Conservation (phyloP, 305 asterid genomes). For the Fraxinus dipetala region DNA sequence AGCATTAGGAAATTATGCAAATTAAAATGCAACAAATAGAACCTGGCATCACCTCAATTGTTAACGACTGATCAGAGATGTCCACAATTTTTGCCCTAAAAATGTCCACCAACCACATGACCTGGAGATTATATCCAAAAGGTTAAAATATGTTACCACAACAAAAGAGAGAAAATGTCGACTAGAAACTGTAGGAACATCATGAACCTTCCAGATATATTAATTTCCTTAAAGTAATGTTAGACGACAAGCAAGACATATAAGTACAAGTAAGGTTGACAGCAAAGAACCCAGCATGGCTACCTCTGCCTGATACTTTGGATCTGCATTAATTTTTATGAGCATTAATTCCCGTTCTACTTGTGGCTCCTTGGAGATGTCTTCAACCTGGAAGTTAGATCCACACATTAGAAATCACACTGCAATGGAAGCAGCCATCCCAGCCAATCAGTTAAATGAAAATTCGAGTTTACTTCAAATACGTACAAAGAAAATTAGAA, state of each 20-base stretch:
- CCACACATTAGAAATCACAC: constrained; percentile 14
- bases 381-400: constrained; percentile 63
- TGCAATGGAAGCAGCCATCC: constrained; percentile 15
- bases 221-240: neutral
- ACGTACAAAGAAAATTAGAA: neutral
- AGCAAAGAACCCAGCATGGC: constrained; percentile 19
- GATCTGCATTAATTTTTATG: constrained; percentile 81
- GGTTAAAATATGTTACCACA: constrained; percentile 4
- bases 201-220: constrained; percentile 6
- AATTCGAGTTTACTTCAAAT: neutral
- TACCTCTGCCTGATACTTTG: constrained; percentile 70
- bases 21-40: constrained; percentile 9
- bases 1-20: neutral
- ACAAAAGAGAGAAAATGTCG: constrained; percentile 3
- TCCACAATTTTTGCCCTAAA: constrained; percentile 95
- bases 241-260: neutral
- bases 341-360: constrained; percentile 97
- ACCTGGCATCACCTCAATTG: constrained; percentile 68
- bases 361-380: constrained; percentile 87
- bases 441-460: constrained; percentile 2
- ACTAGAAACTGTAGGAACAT: neutral
- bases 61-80: constrained; percentile 79
- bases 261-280: neutral
- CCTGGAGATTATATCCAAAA: constrained; percentile 46
- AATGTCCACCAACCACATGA: constrained; percentile 92